These are phyloP conservation scores for Rasamsonia emersonii DNA, from an alignment of 2,329 filamentous ascomycete genomes.

Conservation along the genomic window DNA sequence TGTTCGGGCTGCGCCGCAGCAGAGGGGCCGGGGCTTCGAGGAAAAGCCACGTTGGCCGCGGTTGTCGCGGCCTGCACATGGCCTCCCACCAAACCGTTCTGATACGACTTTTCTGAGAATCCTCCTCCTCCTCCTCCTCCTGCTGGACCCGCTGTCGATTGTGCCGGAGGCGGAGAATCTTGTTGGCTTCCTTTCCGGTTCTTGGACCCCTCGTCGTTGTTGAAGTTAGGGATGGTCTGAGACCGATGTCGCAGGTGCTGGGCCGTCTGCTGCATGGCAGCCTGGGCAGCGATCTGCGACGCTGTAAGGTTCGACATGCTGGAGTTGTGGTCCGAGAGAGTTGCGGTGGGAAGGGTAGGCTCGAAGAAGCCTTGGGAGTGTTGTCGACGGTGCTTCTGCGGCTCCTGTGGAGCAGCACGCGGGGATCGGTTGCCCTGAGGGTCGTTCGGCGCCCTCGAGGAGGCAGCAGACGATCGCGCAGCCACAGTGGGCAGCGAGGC, in stretches of 20 bases:
- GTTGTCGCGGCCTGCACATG: constrained; percentile 49
- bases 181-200: constrained; percentile 21
- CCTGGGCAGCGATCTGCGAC: constrained; percentile 57
- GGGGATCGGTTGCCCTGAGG: constrained; percentile 27
- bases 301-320: constrained; percentile 43
- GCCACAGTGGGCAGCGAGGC: constrained; percentile 24
- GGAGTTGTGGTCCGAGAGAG: constrained; percentile 31
- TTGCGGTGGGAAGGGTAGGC: constrained; percentile 51
- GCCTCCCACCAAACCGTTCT: constrained; percentile 44
- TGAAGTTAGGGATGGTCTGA: constrained; percentile 39
- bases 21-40: constrained; percentile 37
- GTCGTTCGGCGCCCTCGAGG: constrained; percentile 32
- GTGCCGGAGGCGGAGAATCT: constrained; percentile 26
- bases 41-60: constrained; percentile 55
- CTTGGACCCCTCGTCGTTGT: constrained; percentile 25
- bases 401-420: constrained; percentile 26
- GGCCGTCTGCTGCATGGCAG: constrained; percentile 47
- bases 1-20: constrained; percentile 18
- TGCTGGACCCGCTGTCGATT: constrained; percentile 17
- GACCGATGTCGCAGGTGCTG: constrained; percentile 46
- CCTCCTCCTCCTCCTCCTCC: constrained; percentile 12
- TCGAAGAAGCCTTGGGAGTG: constrained; percentile 63
- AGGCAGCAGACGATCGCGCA: constrained; percentile 25
- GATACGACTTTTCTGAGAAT: constrained; percentile 29
- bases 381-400: constrained; percentile 37